These are phyloP conservation scores for Eimeria tenella DNA, from an alignment of 169 alveolate species.

Conservation along the genomic window DNA sequence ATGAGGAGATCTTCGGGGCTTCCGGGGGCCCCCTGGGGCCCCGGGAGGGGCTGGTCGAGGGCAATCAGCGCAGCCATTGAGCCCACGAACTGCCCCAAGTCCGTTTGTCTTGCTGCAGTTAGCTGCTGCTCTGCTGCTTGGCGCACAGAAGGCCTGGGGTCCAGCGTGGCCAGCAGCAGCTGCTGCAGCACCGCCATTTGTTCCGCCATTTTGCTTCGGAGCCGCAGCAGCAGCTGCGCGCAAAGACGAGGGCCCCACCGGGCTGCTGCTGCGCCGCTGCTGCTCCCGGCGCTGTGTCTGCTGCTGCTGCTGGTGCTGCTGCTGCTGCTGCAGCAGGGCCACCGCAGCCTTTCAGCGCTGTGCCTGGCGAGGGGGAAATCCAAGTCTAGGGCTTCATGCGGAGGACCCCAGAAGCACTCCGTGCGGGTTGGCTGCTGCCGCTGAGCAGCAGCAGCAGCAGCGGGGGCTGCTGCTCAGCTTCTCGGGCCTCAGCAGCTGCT, in stretches of 20 bases:
- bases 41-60: constrained; percentile 56
- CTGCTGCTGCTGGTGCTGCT: constrained; percentile 62
- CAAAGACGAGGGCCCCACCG: not conserved
- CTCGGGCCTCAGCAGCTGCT: constrained; percentile 47
- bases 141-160: constrained; percentile 74
- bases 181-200: constrained; percentile 79
- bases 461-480: constrained; percentile 54
- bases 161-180: constrained; percentile 78
- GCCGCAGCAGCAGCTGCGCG: constrained; percentile 4
- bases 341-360: constrained; percentile 67
- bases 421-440: constrained; percentile 45
- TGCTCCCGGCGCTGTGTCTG: not conserved
- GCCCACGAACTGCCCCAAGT: constrained; percentile 72
- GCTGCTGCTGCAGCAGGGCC: constrained; percentile 77
- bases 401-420: constrained; percentile 43
- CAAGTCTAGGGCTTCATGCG: constrained; percentile 54
- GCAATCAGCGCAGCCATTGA: constrained; percentile 76
- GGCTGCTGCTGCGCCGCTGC: not conserved
- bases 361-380: not conserved
- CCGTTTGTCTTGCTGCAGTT: constrained; percentile 64
- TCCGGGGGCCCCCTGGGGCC: constrained; percentile 69
- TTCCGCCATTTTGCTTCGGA: constrained; percentile 49
- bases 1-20: constrained; percentile 68
- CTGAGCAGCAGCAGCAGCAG: constrained; percentile 63
- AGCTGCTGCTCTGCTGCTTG: constrained; percentile 79